Conservation (phyloP, 805 yeast genomes). For the Saturnispora kantuleensis region DNA sequence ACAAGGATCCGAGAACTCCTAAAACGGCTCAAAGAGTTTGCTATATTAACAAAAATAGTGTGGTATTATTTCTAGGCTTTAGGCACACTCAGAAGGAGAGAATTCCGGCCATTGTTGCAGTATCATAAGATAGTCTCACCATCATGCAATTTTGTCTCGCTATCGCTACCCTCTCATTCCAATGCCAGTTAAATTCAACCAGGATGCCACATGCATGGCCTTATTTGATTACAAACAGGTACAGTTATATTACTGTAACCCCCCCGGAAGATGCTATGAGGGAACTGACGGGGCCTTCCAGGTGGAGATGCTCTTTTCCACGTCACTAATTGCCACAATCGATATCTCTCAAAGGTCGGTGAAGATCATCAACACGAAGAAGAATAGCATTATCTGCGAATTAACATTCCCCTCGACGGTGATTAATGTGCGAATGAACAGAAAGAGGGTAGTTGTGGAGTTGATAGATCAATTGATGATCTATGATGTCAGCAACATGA, state of each 20-base stretch:
- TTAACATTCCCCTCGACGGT: slow-evolving; percentile 74
- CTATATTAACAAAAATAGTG: background rate
- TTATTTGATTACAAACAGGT: slow-evolving; percentile 58
- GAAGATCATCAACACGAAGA: slow-evolving; percentile 73
- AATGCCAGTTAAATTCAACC: slow-evolving; percentile 48
- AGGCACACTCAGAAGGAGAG: too few relatives aligned
- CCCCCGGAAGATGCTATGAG: slow-evolving; percentile 64
- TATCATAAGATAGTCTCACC: too few relatives aligned
- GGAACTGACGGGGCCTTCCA: slow-evolving; percentile 36
- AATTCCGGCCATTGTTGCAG: too few relatives aligned
- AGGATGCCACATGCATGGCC: slow-evolving; percentile 76
- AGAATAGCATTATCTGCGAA: slow-evolving; percentile 72
- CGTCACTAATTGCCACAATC: slow-evolving; percentile 74
- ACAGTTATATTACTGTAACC: slow-evolving; percentile 78
- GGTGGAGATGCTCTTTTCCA: slow-evolving; percentile 84
- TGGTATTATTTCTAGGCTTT: too few relatives aligned
- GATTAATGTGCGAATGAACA: slow-evolving; percentile 63
- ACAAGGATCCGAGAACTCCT: too few relatives aligned
- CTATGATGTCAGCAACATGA: slow-evolving; percentile 86
- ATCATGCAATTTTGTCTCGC: background rate
- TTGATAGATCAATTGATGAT: slow-evolving; percentile 74
- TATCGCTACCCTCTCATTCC: background rate
- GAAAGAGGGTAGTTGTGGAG: slow-evolving; percentile 71
- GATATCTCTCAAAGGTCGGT: slow-evolving; percentile 69
- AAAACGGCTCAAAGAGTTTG: too few relatives aligned